Percentiles rank a stretch among this genome's conserved stretches.
These are phyloP conservation scores for Boletus sensibilis DNA, from an alignment of 768 basidiomycete genomes.

Conservation along the genomic window DNA sequence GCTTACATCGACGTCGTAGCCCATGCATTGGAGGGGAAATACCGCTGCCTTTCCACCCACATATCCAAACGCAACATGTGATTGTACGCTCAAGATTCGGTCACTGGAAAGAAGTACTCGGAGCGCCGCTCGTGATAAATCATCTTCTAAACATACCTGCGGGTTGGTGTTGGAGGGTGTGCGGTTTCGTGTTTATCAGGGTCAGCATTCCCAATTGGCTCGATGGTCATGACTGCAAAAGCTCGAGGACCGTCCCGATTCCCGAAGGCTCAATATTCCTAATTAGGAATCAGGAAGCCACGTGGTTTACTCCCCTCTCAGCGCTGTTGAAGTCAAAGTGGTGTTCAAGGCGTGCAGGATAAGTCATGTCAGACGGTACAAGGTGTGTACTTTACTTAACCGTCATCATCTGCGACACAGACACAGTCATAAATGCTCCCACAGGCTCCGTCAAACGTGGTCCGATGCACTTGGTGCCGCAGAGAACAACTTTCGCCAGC, in stretches of 20 bases:
- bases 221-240: conserved; percentile 3
- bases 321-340: not conserved
- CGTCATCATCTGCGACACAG: not conserved
- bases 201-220: not conserved
- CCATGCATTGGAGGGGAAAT: conserved; percentile 80
- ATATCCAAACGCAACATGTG: conserved; percentile 91
- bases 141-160: conserved; percentile 8
- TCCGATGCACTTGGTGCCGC: conserved; percentile 70
- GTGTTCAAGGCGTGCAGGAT: not conserved
- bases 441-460: conserved; percentile 82
- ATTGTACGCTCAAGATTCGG: conserved; percentile 86
- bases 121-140: conserved; percentile 1
- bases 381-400: conserved; percentile 38
- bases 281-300: conserved; percentile 1
- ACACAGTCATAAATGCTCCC: not conserved
- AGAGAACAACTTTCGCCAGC: conserved; percentile 72
- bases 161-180: not conserved
- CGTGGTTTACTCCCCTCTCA: conserved; percentile 4
- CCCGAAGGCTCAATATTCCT: not conserved
- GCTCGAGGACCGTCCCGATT: not conserved
- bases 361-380: conserved; percentile 57
- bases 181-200: not conserved
- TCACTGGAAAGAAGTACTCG: conserved; percentile 26
- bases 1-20: conserved; percentile 92
- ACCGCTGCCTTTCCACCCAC: conserved; percentile 84